Evolutionary conservation across 208 protist species (phyloP).

Genomic region (Trypanosoma lewisi): DNA sequence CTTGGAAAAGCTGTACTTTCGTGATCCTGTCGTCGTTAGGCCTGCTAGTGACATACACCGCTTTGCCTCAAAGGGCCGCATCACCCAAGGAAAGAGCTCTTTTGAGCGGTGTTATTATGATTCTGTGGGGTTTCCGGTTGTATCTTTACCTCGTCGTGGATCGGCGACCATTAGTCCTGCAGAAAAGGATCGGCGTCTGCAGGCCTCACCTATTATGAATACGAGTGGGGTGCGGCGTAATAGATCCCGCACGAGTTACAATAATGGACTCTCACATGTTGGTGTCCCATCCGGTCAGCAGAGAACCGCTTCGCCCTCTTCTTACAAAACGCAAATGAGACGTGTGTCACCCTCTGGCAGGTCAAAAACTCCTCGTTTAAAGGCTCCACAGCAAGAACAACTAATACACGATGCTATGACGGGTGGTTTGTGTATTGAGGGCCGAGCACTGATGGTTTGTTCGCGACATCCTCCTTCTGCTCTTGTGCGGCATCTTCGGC

Average conservation of each 20-base stretch:
- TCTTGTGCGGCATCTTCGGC: constrained; percentile 10
- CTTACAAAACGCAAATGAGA: background rate
- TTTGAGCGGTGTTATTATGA: constrained; percentile 14
- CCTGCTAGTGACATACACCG: background rate
- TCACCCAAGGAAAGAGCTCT: background rate
- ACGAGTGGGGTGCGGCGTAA: background rate
- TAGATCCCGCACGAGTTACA: background rate
- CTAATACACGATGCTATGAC: background rate
- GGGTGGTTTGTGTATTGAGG: constrained; percentile 12
- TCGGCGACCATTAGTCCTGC: background rate
- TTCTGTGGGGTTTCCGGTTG: background rate
- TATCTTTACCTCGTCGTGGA: background rate
- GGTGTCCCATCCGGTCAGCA: background rate
- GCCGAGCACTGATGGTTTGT: constrained; percentile 6
- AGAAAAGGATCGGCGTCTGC: background rate
- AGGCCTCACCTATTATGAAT: background rate
- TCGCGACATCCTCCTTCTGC: background rate
- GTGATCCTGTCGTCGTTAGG: constrained; percentile 8
- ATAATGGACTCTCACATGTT: background rate
- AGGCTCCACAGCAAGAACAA: background rate
- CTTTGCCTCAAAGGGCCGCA: no score
- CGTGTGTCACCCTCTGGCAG: background rate
- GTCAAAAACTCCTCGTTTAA: background rate
- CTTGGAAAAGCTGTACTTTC: constrained; percentile 45
- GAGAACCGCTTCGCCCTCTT: background rate